Evolutionary conservation across 1,284 basidiomycete species (phyloP), one percentile per base, ranked within the genome.

Genomic region (Irpex rosettiformis): DNA sequence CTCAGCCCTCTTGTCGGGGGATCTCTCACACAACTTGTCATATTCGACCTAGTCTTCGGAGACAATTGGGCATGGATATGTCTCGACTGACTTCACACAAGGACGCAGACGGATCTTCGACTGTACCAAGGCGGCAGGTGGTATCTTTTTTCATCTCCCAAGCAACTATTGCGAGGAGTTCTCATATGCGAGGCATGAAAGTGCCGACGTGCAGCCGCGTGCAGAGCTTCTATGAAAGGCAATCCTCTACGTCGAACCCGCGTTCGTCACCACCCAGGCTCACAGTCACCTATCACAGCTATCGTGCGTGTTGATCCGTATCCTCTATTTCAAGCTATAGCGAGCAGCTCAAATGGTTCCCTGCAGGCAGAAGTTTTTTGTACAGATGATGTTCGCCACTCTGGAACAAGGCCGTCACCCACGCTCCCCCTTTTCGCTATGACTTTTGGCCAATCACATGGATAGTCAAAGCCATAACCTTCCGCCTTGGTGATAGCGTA

Each of bases 201-300:
- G 22, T 51, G 48, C 48, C 48, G 48, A 51, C 48, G 27, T 8
- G 48, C 8, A 18, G 48, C 48, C 48, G 48, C 25, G 48, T 22
- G 48, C 48, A 51, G 48, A 51, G 48, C 48, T 28, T 28, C 48
- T 51, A 11, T 11, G 48, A 51, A 51, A 51, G 48, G 48, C 11
- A 51, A 28, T 22, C 43, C 21, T 45, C 24, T 28, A n/a, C 22
- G 48, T 25, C 48, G 48, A 51, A 21, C 48, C 48, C 48, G 48
- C 48, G 48, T 51, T 51, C 48, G 48, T 51, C 48, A 51, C 21
- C 48, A 22, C 25, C 25, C 21, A 28, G 48, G 10, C 48, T 51
- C 24, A 27, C 13, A 18, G 16, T 24, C 48, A 51, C 13, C 48
- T 28, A 16, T 28, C 24, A 51, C 25, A 28, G 22, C 24, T 28